A percentile compares a stretch with the other conserved stretches of the same genome.
Conservation (phyloP, 2,329 filamentous ascomycete species). For the Esteya vermicola region DNA sequence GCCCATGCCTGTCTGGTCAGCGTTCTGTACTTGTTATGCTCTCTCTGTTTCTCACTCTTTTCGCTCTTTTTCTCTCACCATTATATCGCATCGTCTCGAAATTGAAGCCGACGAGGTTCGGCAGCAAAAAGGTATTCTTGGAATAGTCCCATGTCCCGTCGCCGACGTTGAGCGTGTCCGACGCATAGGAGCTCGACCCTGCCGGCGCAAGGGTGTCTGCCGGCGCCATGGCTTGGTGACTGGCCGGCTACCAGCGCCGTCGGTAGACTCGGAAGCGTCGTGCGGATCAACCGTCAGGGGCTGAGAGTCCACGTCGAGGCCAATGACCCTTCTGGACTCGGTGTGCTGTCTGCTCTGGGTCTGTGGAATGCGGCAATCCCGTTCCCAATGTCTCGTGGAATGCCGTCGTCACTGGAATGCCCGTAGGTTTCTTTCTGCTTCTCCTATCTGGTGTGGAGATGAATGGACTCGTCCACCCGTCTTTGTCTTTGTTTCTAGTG, state of each 20-base stretch:
- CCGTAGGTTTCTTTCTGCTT: too few species aligned
- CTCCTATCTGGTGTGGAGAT: too few species aligned
- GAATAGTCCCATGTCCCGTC: conserved; percentile 74
- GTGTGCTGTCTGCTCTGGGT: background rate
- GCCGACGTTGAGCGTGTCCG: conserved; percentile 60
- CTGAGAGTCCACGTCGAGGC: too few species aligned
- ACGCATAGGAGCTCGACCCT: conserved; percentile 59
- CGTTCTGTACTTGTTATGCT: background rate
- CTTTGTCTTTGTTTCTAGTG: too few species aligned
- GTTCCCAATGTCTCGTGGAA: background rate
- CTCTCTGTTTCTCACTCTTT: too few species aligned
- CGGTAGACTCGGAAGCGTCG: too few species aligned
- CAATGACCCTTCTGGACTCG: too few species aligned
- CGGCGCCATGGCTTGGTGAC: conserved; percentile 37
- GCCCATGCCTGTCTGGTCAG: conserved; percentile 52
- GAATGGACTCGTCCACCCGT: too few species aligned
- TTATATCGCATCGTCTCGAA: conserved; percentile 77
- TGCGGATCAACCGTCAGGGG: too few species aligned
- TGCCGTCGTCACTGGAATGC: background rate
- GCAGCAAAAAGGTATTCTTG: conserved; percentile 64
- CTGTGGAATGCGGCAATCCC: background rate
- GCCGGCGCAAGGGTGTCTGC: conserved; percentile 49
- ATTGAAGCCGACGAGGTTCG: conserved; percentile 62
- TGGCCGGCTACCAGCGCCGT: too few species aligned
- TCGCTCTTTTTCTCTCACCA: too few species aligned